These are phyloP conservation scores for Alternaria rosae DNA, from an alignment of 2,329 filamentous ascomycete genomes.

Conservation along the genomic window DNA sequence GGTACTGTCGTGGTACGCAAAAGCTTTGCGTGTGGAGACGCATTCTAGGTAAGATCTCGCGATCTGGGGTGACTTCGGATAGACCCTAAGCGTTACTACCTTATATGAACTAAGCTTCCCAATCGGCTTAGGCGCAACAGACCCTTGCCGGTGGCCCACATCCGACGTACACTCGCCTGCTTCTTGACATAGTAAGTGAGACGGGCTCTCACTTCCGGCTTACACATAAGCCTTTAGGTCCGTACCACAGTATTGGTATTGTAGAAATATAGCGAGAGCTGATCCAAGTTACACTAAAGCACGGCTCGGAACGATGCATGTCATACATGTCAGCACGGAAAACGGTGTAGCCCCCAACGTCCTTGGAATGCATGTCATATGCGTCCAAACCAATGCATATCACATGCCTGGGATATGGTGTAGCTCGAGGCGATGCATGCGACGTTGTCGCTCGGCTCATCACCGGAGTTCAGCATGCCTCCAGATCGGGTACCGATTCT, in stretches of 20 bases:
- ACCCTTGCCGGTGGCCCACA: neutral
- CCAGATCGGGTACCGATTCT: neutral
- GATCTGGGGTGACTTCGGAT: neutral
- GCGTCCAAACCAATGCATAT: neutral
- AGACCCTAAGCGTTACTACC: neutral
- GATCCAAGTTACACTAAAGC: neutral
- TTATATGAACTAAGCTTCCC: neutral
- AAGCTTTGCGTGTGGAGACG: neutral
- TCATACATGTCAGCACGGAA: neutral
- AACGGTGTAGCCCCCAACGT: neutral
- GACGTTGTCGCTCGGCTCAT: neutral
- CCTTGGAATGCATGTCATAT: neutral
- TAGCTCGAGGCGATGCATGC: neutral
- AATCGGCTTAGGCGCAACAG: neutral
- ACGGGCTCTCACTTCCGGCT: neutral
- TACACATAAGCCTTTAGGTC: neutral
- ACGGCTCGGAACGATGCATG: slow-evolving; percentile 4
- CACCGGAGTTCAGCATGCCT: neutral
- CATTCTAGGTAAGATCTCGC: neutral
- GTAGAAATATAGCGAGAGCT: neutral
- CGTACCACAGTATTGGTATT: neutral
- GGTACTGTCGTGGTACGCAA: neutral
- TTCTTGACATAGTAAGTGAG: neutral
- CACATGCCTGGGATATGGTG: neutral
- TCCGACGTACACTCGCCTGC: neutral